Conservation (phyloP, 371 early-diverging fungal genomes). For the Circinella minor region DNA sequence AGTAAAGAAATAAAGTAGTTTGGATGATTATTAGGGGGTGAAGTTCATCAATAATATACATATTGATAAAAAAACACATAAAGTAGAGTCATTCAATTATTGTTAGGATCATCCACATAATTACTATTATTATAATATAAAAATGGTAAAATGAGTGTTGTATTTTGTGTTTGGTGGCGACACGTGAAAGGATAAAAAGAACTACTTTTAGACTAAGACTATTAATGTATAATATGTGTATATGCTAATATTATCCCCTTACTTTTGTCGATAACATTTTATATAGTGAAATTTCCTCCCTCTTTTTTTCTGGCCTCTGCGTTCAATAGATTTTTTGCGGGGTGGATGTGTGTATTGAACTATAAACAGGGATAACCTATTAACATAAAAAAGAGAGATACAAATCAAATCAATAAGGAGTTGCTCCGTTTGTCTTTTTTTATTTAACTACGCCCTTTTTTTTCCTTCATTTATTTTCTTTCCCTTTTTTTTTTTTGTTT, state of each 20-base stretch:
- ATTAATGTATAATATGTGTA: no score
- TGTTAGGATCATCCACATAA: no score
- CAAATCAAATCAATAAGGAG: conserved; percentile 14
- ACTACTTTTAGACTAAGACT: neutral
- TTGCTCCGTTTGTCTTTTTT: conserved; percentile 3
- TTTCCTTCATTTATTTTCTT: neutral
- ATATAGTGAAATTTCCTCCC: neutral
- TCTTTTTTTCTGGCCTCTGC: conserved; percentile 15
- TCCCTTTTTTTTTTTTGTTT: conserved; percentile 5
- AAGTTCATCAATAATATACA: no score
- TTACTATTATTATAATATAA: no score
- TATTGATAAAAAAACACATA: no score
- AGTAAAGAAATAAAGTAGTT: neutral
- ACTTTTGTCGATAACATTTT: neutral
- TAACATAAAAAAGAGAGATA: conserved; percentile 5
- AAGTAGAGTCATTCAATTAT: no score
- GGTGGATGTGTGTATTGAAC: neutral
- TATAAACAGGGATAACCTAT: neutral
- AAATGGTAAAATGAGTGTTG: conserved; percentile 40
- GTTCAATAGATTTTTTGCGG: conserved; percentile 7
- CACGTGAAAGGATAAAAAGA: neutral
- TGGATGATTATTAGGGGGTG: no score
- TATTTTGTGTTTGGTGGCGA: neutral
- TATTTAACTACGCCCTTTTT: conserved; percentile 15
- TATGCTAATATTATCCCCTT: conserved; percentile 4